A percentile compares a stretch with the other conserved stretches of the same genome.
These are phyloP conservation scores for Sporisorium exsertum DNA, from an alignment of 1,284 basidiomycete species.

Conservation along the genomic window DNA sequence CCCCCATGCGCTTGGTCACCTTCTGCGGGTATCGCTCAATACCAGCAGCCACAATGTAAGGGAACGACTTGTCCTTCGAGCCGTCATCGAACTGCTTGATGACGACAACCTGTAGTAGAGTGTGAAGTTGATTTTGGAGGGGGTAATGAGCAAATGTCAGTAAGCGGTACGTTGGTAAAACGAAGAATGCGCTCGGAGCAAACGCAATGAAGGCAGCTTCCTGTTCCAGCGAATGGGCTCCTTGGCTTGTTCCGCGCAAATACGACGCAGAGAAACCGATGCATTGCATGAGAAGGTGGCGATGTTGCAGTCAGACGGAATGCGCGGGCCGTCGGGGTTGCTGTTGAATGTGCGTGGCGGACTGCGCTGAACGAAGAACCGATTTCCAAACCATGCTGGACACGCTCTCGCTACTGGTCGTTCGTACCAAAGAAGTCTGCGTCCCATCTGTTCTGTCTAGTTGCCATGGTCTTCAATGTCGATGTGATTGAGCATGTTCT, in stretches of 20 bases:
- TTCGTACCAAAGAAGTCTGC: no score
- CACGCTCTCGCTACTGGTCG: no score
- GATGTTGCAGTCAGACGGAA: no score
- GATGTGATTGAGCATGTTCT: no score
- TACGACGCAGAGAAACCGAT: no score
- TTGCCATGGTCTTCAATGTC: no score
- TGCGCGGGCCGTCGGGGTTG: no score
- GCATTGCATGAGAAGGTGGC: not conserved
- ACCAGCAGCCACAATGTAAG: conserved; percentile 67
- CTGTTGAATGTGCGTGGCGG: no score
- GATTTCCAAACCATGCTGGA: no score
- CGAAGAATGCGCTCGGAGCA: not conserved
- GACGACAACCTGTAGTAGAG: conserved; percentile 63
- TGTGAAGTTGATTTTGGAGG: not conserved
- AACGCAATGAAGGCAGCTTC: conserved; percentile 14
- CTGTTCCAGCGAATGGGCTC: not conserved
- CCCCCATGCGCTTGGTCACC: conserved; percentile 69
- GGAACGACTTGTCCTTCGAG: conserved; percentile 68
- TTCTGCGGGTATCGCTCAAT: conserved; percentile 69
- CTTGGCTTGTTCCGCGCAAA: no score
- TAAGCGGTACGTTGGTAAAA: not conserved
- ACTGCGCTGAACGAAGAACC: no score
- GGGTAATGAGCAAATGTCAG: conserved; percentile 7
- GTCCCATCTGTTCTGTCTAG: no score
- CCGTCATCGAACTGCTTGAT: conserved; percentile 70